These are phyloP conservation scores for Phialophora macrospora DNA, from an alignment of 2,329 filamentous ascomycete genomes.

Conservation along the genomic window DNA sequence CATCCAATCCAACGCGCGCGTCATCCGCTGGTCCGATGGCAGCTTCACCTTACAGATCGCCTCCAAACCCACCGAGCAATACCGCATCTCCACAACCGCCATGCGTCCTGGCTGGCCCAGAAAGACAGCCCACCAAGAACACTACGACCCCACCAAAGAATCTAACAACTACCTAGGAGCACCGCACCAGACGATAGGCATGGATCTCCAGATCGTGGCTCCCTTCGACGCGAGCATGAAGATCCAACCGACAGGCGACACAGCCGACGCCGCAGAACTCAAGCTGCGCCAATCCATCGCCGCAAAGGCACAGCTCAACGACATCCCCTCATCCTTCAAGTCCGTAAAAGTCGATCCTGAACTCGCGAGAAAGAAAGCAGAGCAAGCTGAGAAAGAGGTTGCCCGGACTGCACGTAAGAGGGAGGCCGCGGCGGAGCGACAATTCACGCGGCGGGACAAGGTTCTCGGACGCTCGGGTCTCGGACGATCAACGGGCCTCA, in stretches of 20 bases:
- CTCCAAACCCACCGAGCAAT: constrained; percentile 64
- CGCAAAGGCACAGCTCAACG: constrained; percentile 61
- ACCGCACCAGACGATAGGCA: constrained; percentile 59
- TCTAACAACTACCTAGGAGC: constrained; percentile 68
- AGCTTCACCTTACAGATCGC: constrained; percentile 69
- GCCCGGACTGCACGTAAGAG: constrained; percentile 59
- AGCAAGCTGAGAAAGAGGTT: constrained; percentile 64
- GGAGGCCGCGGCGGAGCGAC: constrained; percentile 61
- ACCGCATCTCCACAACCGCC: constrained; percentile 62
- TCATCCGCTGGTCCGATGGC: constrained; percentile 70
- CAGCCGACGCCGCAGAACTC: constrained; percentile 65
- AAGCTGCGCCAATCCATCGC: constrained; percentile 65
- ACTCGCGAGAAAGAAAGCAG: constrained; percentile 63
- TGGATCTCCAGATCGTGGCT: constrained; percentile 64
- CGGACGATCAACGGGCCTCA: constrained; percentile 54
- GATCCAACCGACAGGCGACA: constrained; percentile 60
- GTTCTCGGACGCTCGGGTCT: constrained; percentile 56
- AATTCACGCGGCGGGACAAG: constrained; percentile 57
- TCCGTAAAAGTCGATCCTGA: constrained; percentile 66
- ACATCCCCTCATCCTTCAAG: constrained; percentile 41
- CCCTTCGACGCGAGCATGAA: constrained; percentile 66
- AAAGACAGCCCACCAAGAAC: constrained; percentile 40
- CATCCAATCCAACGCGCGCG: constrained; percentile 68
- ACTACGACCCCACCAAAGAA: constrained; percentile 61
- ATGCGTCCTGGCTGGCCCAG: constrained; percentile 57